Percentiles rank a stretch among this genome's conserved stretches.
Conservation (phyloP, 2,329 filamentous ascomycete species). For the Sclerotinia glacialis region DNA sequence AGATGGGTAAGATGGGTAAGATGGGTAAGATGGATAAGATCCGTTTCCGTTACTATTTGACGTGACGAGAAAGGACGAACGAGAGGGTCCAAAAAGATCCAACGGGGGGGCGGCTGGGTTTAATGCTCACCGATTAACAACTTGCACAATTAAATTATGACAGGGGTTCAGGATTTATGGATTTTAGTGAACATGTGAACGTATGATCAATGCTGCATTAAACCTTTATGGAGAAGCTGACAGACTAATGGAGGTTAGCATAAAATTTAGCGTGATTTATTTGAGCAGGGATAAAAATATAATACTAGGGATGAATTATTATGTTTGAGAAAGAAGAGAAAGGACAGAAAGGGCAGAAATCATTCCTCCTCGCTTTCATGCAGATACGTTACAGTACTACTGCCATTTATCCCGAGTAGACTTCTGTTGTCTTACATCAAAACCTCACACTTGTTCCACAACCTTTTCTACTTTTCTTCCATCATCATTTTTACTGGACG, state of each 20-base stretch:
- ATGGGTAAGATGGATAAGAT: no score
- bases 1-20: no score
- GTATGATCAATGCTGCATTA: conserved; percentile 16
- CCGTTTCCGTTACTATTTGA: conserved; percentile 4
- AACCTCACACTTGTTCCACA: neutral
- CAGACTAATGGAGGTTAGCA: neutral
- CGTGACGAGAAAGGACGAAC: conserved; percentile 19
- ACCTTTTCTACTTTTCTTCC: neutral
- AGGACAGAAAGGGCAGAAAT: no score
- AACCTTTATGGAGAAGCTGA: conserved; percentile 7
- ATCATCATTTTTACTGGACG: neutral
- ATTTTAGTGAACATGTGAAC: neutral
- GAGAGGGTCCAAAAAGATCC: conserved; percentile 12
- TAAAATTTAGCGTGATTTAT: neutral
- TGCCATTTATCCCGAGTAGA: conserved; percentile 3
- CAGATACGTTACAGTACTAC: no score
- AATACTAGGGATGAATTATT: no score
- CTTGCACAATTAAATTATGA: neutral
- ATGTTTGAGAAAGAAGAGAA: no score
- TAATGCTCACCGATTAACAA: neutral
- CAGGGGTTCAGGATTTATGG: neutral
- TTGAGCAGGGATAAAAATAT: neutral
- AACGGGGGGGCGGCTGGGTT: conserved; percentile 21
- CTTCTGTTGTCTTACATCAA: neutral
- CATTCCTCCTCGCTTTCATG: no score